Base-by-base conservation (phyloP, 164 flowering plant species). In the Buxus sempervirens region DNA sequence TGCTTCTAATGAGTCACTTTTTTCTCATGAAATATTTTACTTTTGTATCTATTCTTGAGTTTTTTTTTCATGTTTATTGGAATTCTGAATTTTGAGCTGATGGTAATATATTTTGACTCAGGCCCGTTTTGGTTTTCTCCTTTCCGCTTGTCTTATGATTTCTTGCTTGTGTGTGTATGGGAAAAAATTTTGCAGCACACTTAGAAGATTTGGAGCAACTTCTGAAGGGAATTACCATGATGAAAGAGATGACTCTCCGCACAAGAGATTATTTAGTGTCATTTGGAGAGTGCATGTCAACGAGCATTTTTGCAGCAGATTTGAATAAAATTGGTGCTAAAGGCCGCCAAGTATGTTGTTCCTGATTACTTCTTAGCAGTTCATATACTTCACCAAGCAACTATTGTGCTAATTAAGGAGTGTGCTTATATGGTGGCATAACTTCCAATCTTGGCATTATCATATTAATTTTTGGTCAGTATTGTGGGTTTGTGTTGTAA, bases 211-310 rank as follows among this genome's bases (percentile, higher is more conserved):
- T 96, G 71, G 98, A 96, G 75, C 95, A 88, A 75, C 95, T 96
- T 71, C 69, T 96, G 70, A 91, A 86, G 69, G 99, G 96, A 70
- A 88, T 96, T 68, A 90, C 99, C 36, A 84, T 86, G 90, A 86
- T 90, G 95, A 96, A 96, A 79, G 99, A 96, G 82, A 66, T 96
- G 66, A 93, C 99, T 64, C 82, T 32, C 18, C 90, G 98, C 27
- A 87, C 99, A 70, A 93, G 55, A 73, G 99, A 93, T 66, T 87
- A 90, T 69, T 72, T 96, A 27, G 99, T 91, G 63, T 96, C 99
- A 21, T 96, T 96, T 82, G 99, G 99, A 26, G 99, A 96, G 75
- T 90, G 99, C 82, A 90, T 96, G 97, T 96, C 97, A n/a, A 96
- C 99, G 20, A 86, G 99, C 77, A 81, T 96, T 61, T 93, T 96